Evolutionary conservation across 306 rosid species (phyloP).

Genomic region (Fragaria ananassa): DNA sequence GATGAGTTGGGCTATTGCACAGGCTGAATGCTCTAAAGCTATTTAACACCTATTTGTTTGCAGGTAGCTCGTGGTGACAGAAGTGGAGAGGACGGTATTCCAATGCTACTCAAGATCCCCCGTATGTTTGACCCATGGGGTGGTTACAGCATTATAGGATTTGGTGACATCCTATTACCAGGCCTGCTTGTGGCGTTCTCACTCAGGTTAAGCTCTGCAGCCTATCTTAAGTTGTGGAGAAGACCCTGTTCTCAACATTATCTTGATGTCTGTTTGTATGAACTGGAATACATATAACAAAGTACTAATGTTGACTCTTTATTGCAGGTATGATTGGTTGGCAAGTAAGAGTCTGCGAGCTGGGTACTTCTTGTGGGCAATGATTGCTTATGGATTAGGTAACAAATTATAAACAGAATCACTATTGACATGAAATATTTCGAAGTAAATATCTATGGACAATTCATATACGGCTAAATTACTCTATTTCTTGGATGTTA

Average conservation of each 20-base stretch:
- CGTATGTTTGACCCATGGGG: slow-evolving; percentile 96
- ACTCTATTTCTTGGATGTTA: neutral
- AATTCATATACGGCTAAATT: neutral
- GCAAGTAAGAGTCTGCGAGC: slow-evolving; percentile 63
- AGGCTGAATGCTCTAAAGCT: slow-evolving; percentile 12
- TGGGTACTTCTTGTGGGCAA: slow-evolving; percentile 95
- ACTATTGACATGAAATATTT: slow-evolving; percentile 9
- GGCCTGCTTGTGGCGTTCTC: slow-evolving; percentile 87
- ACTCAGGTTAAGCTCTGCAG: slow-evolving; percentile 55
- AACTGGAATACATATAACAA: neutral
- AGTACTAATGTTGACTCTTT: neutral
- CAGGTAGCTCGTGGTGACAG: slow-evolving; percentile 92
- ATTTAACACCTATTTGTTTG: slow-evolving; percentile 1
- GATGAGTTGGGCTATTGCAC: slow-evolving; percentile 9
- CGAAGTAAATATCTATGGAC: neutral
- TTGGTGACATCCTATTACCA: slow-evolving; percentile 94
- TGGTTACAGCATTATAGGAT: slow-evolving; percentile 95
- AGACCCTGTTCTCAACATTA: neutral
- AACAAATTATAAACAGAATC: slow-evolving; percentile 28
- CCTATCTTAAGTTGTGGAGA: slow-evolving; percentile 16
- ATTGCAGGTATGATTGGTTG: slow-evolving; percentile 85
- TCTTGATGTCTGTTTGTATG: neutral
- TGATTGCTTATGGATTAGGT: slow-evolving; percentile 95
- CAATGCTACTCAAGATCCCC: slow-evolving; percentile 91
- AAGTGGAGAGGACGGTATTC: slow-evolving; percentile 96